phyloP scores from a whole-genome alignment of 2,329 filamentous ascomycete species.

The Aspergillus bombycis region DNA sequence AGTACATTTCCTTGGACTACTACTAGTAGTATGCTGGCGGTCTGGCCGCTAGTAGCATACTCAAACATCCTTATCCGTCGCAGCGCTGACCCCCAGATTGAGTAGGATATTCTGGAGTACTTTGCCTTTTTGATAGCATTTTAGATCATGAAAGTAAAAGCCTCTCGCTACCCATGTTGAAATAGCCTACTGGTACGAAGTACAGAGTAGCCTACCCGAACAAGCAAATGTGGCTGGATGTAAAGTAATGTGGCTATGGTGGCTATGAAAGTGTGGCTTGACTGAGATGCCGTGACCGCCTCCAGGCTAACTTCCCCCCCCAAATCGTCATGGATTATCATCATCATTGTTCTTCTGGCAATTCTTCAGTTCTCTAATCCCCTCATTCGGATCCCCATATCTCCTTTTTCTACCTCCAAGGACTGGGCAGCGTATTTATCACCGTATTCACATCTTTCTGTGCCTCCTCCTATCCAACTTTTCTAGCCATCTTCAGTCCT shows the following conservation, averaged over 20 bases:
- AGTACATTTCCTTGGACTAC: too few species aligned
- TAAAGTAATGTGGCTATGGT: constrained; percentile 1
- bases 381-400: neutral
- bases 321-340: constrained; percentile 22
- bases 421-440: neutral
- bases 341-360: constrained; percentile 14
- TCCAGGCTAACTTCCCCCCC: constrained; percentile 16
- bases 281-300: constrained; percentile 17
- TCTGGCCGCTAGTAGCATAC: neutral
- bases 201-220: too few species aligned
- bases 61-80: neutral
- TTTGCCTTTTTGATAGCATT: neutral
- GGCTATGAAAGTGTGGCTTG: constrained; percentile 5
- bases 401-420: neutral
- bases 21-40: too few species aligned
- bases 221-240: constrained; percentile 9
- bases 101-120: neutral
- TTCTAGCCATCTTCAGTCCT: constrained; percentile 29
- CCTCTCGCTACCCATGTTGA: neutral
- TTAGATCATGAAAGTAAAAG: neutral
- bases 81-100: neutral
- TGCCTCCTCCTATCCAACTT: constrained; percentile 20
- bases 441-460: neutral
- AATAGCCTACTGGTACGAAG: too few species aligned
- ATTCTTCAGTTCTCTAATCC: constrained; percentile 7